These are phyloP conservation scores for Curvularia sp. DNA, from an alignment of 2,329 filamentous ascomycete species.

Conservation along the genomic window DNA sequence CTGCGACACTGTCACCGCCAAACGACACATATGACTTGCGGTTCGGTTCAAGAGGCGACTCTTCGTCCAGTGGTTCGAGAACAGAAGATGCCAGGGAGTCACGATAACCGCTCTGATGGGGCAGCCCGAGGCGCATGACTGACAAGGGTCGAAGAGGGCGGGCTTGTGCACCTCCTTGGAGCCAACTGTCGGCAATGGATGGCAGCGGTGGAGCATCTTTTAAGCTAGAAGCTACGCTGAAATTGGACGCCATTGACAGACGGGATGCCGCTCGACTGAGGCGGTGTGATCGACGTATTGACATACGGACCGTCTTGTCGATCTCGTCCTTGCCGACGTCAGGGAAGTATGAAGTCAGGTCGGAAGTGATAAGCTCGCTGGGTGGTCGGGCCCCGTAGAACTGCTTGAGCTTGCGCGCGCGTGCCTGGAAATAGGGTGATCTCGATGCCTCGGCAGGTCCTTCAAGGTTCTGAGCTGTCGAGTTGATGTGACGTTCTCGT, in stretches of 20 bases:
- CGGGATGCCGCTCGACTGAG: conserved; percentile 92
- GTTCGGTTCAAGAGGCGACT: conserved; percentile 84
- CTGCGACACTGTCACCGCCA: conserved; percentile 72
- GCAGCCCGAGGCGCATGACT: conserved; percentile 64
- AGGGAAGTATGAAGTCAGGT: conserved; percentile 96
- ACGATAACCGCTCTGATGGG: conserved; percentile 70
- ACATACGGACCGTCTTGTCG: conserved; percentile 92
- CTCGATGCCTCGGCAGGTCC: conserved; percentile 40
- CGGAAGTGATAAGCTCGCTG: conserved; percentile 95
- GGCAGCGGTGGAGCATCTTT: conserved; percentile 94
- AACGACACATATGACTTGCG: conserved; percentile 96
- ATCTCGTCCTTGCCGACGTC: conserved; percentile 94
- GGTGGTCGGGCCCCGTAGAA: conserved; percentile 94
- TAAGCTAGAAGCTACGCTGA: conserved; percentile 90
- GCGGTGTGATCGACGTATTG: conserved; percentile 86
- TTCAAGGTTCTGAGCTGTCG: conserved; percentile 58
- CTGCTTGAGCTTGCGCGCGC: conserved; percentile 68
- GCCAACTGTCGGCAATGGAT: conserved; percentile 93
- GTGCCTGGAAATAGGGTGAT: conserved; percentile 51
- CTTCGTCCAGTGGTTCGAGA: conserved; percentile 88
- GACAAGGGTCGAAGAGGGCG: conserved; percentile 65
- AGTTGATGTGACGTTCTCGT: conserved; percentile 70
- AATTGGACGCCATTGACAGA: conserved; percentile 89
- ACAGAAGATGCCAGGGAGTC: conserved; percentile 90
- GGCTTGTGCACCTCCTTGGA: conserved; percentile 62